Evolutionary conservation across 805 yeast genomes (phyloP).

Genomic region (Tetrapisispora pingtungensis): DNA sequence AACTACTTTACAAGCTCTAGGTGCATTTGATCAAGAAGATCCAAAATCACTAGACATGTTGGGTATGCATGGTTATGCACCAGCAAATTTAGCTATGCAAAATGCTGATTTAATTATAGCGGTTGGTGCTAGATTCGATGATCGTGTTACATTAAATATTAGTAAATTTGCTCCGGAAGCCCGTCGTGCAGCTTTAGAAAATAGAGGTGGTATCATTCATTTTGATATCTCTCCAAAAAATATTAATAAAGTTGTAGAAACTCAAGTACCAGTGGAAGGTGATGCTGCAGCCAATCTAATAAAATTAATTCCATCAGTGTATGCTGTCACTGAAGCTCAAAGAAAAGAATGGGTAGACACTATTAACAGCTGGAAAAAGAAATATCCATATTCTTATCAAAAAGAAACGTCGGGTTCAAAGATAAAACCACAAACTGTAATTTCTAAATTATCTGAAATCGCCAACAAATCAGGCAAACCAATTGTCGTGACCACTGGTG

Average conservation of each 20-base stretch:
- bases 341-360: constrained; percentile 75
- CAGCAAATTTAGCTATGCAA: constrained; percentile 92
- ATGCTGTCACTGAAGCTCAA: constrained; percentile 38
- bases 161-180: constrained; percentile 91
- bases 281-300: constrained; percentile 77
- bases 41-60: constrained; percentile 88
- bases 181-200: constrained; percentile 74
- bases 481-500: constrained; percentile 92
- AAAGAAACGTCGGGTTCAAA: constrained; percentile 67
- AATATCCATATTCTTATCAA: constrained; percentile 79
- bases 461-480: constrained; percentile 49
- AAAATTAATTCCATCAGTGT: constrained; percentile 59
- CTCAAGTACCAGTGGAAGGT: constrained; percentile 95
- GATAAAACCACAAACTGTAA: constrained; percentile 89
- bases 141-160: constrained; percentile 88
- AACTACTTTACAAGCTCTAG: constrained; percentile 87
- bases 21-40: constrained; percentile 88
- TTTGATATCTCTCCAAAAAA: constrained; percentile 95
- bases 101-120: constrained; percentile 89
- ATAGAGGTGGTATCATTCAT: constrained; percentile 92
- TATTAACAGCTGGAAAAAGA: constrained; percentile 71
- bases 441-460: constrained; percentile 65
- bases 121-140: constrained; percentile 95
- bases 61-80: constrained; percentile 97
- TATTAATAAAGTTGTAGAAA: constrained; percentile 94